Conservation (phyloP, 2,329 filamentous ascomycete species). For the Graphium sp. region DNA sequence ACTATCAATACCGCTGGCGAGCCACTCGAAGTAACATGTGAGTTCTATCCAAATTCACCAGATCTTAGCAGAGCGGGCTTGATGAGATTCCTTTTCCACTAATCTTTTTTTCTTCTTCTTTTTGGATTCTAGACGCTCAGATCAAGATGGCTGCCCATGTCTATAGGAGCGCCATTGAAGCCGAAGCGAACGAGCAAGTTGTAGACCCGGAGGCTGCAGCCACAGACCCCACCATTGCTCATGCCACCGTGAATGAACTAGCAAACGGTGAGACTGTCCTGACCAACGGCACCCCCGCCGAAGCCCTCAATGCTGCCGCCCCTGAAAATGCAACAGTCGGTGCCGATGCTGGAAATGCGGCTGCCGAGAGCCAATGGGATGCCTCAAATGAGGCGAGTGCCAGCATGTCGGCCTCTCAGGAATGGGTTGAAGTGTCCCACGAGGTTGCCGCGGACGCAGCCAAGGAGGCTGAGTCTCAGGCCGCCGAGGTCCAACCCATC, state of each 20-base stretch:
- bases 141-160: conserved; percentile 25
- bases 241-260: neutral
- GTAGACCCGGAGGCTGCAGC: conserved; percentile 1
- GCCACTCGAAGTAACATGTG: conserved; percentile 55
- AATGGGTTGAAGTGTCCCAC: conserved; percentile 45
- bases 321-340: conserved; percentile 31
- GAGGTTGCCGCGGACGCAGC: conserved; percentile 59
- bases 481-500: conserved; percentile 24
- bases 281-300: conserved; percentile 13
- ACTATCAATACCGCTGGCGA: conserved; percentile 50
- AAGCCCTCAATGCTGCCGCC: no score
- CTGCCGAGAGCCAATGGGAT: conserved; percentile 47
- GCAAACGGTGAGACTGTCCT: conserved; percentile 12
- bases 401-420: conserved; percentile 32
- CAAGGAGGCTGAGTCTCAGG: conserved; percentile 52
- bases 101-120: conserved; percentile 6
- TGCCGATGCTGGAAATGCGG: conserved; percentile 38
- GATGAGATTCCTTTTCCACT: conserved; percentile 7
- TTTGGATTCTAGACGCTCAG: conserved; percentile 16
- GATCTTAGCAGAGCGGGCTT: neutral
- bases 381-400: conserved; percentile 19
- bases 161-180: conserved; percentile 14
- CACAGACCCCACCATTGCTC: conserved; percentile 4
- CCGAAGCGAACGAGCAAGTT: conserved; percentile 8
- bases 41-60: conserved; percentile 14